Evolutionary conservation across 1,284 basidiomycete genomes (phyloP), one percentile per base, ranked within the genome.

Genomic region (Ganoderma lucidum): DNA sequence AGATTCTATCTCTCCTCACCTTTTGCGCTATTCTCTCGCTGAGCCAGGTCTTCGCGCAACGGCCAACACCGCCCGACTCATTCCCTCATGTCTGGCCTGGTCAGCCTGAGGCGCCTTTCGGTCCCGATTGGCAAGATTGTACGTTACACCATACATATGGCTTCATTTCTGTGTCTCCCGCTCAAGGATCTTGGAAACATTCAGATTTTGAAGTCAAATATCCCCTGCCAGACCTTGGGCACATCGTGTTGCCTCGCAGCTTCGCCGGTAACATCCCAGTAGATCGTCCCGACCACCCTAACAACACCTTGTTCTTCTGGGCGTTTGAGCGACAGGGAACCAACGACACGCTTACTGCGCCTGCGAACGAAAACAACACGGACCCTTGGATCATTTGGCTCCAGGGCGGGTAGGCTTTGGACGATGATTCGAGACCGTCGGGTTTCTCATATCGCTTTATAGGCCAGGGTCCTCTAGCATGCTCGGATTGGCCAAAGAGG

Each of bases 321-420:
- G 92, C 84, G 6, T 88, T 89, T 71, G 92, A 73, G 61, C 70
- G 69, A 19, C 62, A 92, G 75, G 87, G 87, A 51, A 80, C 80
- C 8, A 77, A 82, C 12, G 91, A 90, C 8, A 92, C 92, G 0
- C 79, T 93, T 67, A 91, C 69, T 10, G 72, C 69, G 10, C 72
- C 72, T 28, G 70, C 90, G 5, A 75, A 72, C 39, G 67, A 67
- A 35, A 76, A 77, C 48, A 78, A 81, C 68, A 78, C 81, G n/a
- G 81, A 87, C 44, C 91, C 92, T 6, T 93, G 92, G 92, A 86
- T 86, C 19, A 90, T 93, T 62, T 93, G 91, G 90, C 79, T 93
- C 35, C 92, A 93, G 74, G 91, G 91, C 84, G 90, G 77, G 72
- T 86, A 28, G 58, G 70, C 51, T 41, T 28, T 32, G 19, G 44